These are phyloP conservation scores for Rhynchosporium agropyri DNA, from an alignment of 2,329 filamentous ascomycete genomes.

Conservation along the genomic window DNA sequence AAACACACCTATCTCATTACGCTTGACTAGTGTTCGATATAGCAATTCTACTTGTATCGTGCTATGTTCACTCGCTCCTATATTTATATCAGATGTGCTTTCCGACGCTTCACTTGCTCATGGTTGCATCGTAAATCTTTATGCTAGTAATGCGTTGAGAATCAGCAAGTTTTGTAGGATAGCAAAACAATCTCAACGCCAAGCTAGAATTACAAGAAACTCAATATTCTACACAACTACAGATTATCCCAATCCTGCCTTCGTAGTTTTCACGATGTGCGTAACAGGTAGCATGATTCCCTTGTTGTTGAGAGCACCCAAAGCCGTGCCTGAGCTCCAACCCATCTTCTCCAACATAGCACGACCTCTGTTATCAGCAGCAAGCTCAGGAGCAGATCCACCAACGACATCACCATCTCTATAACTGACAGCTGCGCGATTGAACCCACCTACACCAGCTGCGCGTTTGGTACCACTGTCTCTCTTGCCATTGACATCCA, in stretches of 20 bases:
- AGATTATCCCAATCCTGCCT: constrained; percentile 71
- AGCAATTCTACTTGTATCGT: too few species aligned
- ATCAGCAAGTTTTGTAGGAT: not conserved
- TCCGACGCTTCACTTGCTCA: not conserved
- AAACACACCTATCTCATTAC: constrained; percentile 11
- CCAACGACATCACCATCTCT: constrained; percentile 88
- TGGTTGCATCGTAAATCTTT: not conserved
- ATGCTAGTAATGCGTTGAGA: not conserved
- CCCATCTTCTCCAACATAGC: constrained; percentile 97
- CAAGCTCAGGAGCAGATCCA: constrained; percentile 80
- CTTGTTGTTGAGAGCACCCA: constrained; percentile 81
- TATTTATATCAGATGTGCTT: not conserved
- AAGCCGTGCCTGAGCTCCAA: constrained; percentile 82
- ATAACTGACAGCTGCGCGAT: constrained; percentile 57
- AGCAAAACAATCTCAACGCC: not conserved
- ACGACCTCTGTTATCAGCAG: constrained; percentile 78
- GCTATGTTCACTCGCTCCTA: not conserved
- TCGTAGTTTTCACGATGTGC: constrained; percentile 84
- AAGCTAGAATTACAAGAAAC: not conserved
- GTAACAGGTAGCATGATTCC: constrained; percentile 85
- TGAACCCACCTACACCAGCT: constrained; percentile 42
- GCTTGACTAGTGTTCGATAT: constrained; percentile 3
- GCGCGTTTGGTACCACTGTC: constrained; percentile 40
- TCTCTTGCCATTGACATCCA: constrained; percentile 48
- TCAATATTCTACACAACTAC: not conserved